phyloP scores from a whole-genome alignment of 176 grass and related monocot genomes.

The Calamus simplicifolius region DNA sequence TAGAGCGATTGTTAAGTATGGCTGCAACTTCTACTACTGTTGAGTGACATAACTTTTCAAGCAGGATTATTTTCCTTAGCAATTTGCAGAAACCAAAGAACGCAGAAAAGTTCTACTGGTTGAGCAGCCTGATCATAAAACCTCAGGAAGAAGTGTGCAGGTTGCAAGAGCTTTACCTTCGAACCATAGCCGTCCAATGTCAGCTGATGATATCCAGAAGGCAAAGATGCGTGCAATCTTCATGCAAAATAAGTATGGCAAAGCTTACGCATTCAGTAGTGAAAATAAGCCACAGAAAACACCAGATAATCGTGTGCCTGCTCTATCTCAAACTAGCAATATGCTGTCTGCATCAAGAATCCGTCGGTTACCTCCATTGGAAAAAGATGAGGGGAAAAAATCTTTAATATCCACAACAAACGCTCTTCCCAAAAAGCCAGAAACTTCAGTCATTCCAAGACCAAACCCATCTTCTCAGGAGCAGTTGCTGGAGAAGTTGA shows the following conservation, averaged over 20 bases:
- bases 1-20: too few relatives aligned
- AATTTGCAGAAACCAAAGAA: constrained; percentile 69
- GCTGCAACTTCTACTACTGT: too few relatives aligned
- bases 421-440: constrained; percentile 22
- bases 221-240: constrained; percentile 97
- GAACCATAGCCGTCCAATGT: constrained; percentile 74
- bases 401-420: constrained; percentile 21
- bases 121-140: constrained; percentile 66
- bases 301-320: constrained; percentile 24
- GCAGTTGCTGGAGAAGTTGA: constrained; percentile 52
- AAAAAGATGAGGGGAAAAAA: constrained; percentile 20
- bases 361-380: constrained; percentile 8
- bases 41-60: too few relatives aligned
- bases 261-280: constrained; percentile 39
- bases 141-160: constrained; percentile 40
- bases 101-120: constrained; percentile 82
- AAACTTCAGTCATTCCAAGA: constrained; percentile 19
- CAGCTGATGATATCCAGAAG: constrained; percentile 98
- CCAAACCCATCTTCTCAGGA: constrained; percentile 27
- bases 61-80: constrained; percentile 40
- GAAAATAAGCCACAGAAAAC: constrained; percentile 28
- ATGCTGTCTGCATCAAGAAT: constrained; percentile 14
- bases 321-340: constrained; percentile 12
- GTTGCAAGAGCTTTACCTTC: constrained; percentile 35
- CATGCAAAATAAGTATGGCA: constrained; percentile 88